These are phyloP conservation scores for Willaertia magna DNA, from an alignment of 208 protist species.

Conservation along the genomic window DNA sequence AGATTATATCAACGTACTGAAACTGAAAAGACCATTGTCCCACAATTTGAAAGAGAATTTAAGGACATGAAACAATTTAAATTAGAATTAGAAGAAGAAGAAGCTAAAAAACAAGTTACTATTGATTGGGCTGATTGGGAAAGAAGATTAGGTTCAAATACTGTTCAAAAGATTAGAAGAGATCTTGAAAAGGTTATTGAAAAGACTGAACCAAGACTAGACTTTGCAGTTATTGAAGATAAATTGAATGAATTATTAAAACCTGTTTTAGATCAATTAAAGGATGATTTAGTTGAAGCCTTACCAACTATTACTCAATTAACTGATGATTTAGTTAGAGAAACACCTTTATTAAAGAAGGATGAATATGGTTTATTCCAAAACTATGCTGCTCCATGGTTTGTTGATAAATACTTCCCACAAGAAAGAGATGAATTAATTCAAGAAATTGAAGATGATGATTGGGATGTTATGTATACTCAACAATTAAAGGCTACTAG, in stretches of 20 bases:
- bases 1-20: not conserved
- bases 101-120: not conserved
- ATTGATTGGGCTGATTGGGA: constrained; percentile 1
- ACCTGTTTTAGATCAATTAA: not conserved
- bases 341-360: not conserved
- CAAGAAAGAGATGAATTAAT: not conserved
- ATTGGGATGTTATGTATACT: not conserved
- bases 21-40: not conserved
- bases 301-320: not conserved
- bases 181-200: not conserved
- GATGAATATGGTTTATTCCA: not conserved
- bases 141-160: not conserved
- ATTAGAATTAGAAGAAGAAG: not conserved
- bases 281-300: not conserved
- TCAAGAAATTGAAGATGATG: not conserved
- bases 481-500: not conserved
- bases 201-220: not conserved
- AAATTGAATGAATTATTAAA: not conserved
- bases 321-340: not conserved
- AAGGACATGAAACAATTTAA: not conserved
- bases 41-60: not conserved
- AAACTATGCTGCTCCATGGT: not conserved
- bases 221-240: not conserved
- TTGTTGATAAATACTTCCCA: not conserved
- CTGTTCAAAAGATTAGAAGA: not conserved